Evolutionary conservation across 2,329 filamentous ascomycete species (phyloP).

Genomic region (Venturia oleaginea): DNA sequence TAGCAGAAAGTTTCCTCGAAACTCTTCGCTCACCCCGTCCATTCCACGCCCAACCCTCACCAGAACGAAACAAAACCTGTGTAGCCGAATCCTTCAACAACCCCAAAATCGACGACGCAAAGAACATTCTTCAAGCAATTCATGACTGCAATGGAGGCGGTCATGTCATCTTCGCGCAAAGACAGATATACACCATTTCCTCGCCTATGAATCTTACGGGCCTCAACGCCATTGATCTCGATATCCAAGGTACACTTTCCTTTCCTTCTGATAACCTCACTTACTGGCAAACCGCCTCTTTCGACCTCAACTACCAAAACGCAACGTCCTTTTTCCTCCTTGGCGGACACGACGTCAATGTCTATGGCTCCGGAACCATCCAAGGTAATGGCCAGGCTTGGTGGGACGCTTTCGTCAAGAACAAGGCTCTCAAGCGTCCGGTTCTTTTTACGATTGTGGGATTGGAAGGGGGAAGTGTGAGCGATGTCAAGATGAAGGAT

Average conservation of each 20-base stretch:
- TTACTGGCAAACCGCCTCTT: slow-evolving; percentile 23
- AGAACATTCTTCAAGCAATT: slow-evolving; percentile 45
- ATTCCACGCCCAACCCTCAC: not conserved
- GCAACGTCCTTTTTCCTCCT: slow-evolving; percentile 23
- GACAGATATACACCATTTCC: slow-evolving; percentile 50
- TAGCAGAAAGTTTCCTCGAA: not conserved
- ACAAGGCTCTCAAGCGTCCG: slow-evolving; percentile 50
- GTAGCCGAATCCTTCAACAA: slow-evolving; percentile 20
- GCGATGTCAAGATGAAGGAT: slow-evolving; percentile 51
- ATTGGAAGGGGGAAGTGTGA: slow-evolving; percentile 48
- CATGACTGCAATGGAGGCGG: slow-evolving; percentile 55
- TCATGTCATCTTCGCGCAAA: slow-evolving; percentile 48
- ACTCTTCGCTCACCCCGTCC: not conserved
- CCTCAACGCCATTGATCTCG: slow-evolving; percentile 51
- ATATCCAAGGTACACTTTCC: slow-evolving; percentile 49
- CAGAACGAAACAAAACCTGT: slow-evolving; percentile 28
- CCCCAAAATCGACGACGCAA: slow-evolving; percentile 40
- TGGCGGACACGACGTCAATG: slow-evolving; percentile 45
- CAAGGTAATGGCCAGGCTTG: slow-evolving; percentile 51
- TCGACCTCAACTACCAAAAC: slow-evolving; percentile 23
- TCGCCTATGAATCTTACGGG: slow-evolving; percentile 58
- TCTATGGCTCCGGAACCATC: slow-evolving; percentile 44
- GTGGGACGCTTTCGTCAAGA: slow-evolving; percentile 49
- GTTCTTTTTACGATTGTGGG: slow-evolving; percentile 50
- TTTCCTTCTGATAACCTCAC: slow-evolving; percentile 45